Evolutionary conservation across 257 asterid genomes (phyloP).

Genomic region (Solanum gandarillasii): DNA sequence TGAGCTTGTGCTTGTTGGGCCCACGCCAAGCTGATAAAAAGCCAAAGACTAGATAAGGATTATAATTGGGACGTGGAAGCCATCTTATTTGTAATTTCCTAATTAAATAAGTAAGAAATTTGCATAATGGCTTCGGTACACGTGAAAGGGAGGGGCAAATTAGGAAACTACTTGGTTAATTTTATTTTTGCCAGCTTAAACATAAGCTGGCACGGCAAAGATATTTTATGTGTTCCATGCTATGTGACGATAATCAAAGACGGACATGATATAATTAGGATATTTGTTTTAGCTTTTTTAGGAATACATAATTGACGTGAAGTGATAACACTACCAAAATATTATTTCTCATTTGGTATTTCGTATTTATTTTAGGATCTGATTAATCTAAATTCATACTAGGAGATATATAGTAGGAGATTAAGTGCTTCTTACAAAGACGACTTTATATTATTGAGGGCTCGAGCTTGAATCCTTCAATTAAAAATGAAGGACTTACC

Average conservation of each 20-base stretch:
- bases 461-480: too few species aligned
- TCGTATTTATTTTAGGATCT: rapidly evolving
- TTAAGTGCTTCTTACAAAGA: background rate
- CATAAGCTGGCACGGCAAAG: background rate
- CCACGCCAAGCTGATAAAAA: background rate
- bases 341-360: background rate
- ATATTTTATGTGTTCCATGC: background rate
- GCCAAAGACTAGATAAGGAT: background rate
- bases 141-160: background rate
- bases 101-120: background rate
- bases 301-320: background rate
- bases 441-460: background rate
- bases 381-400: rapidly evolving
- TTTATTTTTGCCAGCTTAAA: background rate
- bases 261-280: background rate
- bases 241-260: background rate
- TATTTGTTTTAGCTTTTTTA: background rate
- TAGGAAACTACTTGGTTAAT: background rate
- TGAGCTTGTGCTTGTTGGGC: background rate
- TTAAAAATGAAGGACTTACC: too few species aligned
- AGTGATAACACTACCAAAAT: background rate
- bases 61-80: background rate
- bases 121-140: background rate
- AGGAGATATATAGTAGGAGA: rapidly evolving
- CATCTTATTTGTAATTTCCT: background rate